phyloP scores from a whole-genome alignment of 345 rosid species.

The Dimocarpus longan region DNA sequence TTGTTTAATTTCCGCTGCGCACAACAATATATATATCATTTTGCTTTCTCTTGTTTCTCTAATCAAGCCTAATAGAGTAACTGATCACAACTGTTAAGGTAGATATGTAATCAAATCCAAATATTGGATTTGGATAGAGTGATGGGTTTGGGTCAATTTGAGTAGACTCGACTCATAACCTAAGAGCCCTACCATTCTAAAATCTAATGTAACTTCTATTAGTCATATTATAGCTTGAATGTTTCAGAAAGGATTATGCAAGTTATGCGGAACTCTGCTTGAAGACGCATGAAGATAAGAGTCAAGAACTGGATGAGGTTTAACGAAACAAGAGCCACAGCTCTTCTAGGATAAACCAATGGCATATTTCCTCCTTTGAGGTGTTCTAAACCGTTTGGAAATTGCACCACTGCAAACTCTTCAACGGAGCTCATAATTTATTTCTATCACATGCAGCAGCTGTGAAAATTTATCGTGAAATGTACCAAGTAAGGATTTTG shows the following conservation, averaged over 20 bases:
- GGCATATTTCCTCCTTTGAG: conserved; percentile 59
- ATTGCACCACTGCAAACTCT: conserved; percentile 59
- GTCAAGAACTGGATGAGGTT: conserved; percentile 74
- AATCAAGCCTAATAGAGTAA: no score
- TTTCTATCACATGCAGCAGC: conserved; percentile 65
- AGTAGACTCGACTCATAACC: no score
- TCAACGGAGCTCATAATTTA: conserved; percentile 57
- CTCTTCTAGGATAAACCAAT: conserved; percentile 60
- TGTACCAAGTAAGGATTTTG: conserved; percentile 29
- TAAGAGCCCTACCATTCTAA: no score
- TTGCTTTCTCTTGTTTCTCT: no score
- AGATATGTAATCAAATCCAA: no score
- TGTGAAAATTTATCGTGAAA: conserved; percentile 52
- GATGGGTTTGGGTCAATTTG: no score
- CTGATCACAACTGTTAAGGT: no score
- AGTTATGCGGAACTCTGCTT: conserved; percentile 71
- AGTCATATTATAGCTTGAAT: no score
- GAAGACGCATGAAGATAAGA: conserved; percentile 58
- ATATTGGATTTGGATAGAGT: no score
- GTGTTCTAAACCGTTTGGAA: conserved; percentile 55
- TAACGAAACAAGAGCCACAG: conserved; percentile 61
- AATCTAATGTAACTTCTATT: no score
- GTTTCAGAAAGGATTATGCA: conserved; percentile 53
- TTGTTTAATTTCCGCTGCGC: no score
- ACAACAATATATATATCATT: no score